Conservation (phyloP, 495 filamentous ascomycete species). For the Gamarada debralockiae region DNA sequence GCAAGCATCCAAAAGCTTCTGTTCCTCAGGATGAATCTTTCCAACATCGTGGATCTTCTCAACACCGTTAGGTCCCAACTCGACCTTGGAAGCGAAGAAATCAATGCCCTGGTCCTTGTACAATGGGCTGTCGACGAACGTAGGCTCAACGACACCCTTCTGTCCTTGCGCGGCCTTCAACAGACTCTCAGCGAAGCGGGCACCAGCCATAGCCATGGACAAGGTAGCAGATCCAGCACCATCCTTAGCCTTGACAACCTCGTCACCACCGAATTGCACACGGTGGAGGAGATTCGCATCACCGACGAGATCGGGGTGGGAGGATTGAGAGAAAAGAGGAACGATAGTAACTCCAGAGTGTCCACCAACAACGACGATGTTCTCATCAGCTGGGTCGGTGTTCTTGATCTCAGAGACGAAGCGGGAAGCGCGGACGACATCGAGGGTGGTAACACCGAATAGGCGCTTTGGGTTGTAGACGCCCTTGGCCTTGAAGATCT, state of each 20-base stretch:
- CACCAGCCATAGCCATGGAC: conserved; percentile 98
- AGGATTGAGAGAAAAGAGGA: conserved; percentile 91
- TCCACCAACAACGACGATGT: conserved; percentile 92
- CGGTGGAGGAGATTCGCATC: conserved; percentile 78
- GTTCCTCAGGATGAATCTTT: conserved; percentile 75
- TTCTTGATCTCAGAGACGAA: conserved; percentile 92
- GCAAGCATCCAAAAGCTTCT: conserved; percentile 82
- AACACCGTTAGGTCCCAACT: conserved; percentile 93
- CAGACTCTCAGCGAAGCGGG: conserved; percentile 91
- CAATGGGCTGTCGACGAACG: conserved; percentile 93
- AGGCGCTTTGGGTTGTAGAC: conserved; percentile 99
- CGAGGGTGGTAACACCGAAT: conserved; percentile 98
- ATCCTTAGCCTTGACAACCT: conserved; percentile 79
- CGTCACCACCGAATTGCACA: conserved; percentile 97
- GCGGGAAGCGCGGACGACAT: conserved; percentile 94
- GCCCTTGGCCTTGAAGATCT: conserved; percentile 88
- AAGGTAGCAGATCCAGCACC: conserved; percentile 90
- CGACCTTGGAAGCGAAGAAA: conserved; percentile 91
- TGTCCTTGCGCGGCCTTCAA: conserved; percentile 90
- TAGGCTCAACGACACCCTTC: conserved; percentile 94
- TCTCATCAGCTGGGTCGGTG: conserved; percentile 87
- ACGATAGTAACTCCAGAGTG: conserved; percentile 99
- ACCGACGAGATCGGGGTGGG: conserved; percentile 75
- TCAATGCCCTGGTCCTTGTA: conserved; percentile 96
- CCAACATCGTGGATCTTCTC: conserved; percentile 88